A percentile compares a stretch with the other conserved stretches of the same genome.
These are phyloP conservation scores for Cercophora newfieldiana DNA, from an alignment of 495 filamentous ascomycete genomes.

Conservation along the genomic window DNA sequence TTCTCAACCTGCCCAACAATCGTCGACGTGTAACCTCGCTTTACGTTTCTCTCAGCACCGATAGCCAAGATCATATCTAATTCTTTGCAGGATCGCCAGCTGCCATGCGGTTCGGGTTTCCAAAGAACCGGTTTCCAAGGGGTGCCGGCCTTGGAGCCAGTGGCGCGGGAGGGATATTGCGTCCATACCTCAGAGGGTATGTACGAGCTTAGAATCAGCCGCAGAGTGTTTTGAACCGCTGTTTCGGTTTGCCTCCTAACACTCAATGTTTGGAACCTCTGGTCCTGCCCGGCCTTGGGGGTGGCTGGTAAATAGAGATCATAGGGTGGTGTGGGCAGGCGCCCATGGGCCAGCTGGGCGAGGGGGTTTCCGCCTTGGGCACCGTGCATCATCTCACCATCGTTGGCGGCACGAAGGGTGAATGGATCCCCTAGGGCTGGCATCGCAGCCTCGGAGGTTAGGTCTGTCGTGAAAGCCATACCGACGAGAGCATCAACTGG, in stretches of 20 bases:
- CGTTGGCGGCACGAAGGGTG: neutral
- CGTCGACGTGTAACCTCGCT: constrained; percentile 34
- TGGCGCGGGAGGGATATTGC: constrained; percentile 36
- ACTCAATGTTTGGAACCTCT: constrained; percentile 38
- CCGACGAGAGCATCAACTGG: neutral
- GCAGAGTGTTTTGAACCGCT: constrained; percentile 43
- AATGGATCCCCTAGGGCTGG: neutral
- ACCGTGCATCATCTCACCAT: neutral
- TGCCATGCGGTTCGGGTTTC: constrained; percentile 21
- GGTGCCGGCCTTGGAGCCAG: constrained; percentile 34
- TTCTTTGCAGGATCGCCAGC: constrained; percentile 27
- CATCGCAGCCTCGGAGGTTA: neutral
- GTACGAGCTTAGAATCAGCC: constrained; percentile 39
- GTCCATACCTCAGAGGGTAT: constrained; percentile 38
- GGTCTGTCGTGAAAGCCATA: neutral
- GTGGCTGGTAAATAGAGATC: constrained; percentile 5
- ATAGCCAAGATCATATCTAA: constrained; percentile 48
- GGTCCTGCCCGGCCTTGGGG: constrained; percentile 19
- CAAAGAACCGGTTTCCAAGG: constrained; percentile 46
- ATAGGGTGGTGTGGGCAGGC: constrained; percentile 22
- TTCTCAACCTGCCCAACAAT: constrained; percentile 44
- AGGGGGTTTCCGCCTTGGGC: constrained; percentile 8
- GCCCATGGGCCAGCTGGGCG: constrained; percentile 20
- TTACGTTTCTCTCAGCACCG: constrained; percentile 42
- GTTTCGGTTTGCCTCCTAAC: constrained; percentile 39